Base-by-base conservation (phyloP, 2,329 filamentous ascomycete species). In the Beauveria scarabaeidicola region DNA sequence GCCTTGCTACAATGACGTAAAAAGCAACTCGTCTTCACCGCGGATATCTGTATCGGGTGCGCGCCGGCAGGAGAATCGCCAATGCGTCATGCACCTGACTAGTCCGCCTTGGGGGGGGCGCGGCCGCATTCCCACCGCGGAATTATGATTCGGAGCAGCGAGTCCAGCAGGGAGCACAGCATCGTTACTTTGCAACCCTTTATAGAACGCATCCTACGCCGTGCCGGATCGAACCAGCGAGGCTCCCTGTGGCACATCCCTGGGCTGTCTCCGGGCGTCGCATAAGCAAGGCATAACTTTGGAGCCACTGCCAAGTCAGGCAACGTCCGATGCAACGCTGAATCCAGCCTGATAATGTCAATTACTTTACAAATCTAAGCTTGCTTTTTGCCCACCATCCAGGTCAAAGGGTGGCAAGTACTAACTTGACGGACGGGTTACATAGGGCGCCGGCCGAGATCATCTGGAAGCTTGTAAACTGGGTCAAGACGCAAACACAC, bases 391-490 rank as follows among this genome's bases (percentile, higher is more conserved):
- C 21, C 7, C 6, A 13, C 6, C n/a, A 21, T n/a, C 5, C 6
- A 13, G 19, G 27, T 17, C 15, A 52, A 23, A 9, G 19, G 5
- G 50, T 21, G 40, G 19, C 19, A 52, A n/a, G 3, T 5, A 36
- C 10, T 21, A 21, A 19, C 17, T 17, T 13, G 15, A 25, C 15
- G 17, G 38, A 17, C 36, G 17, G 51, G 38, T 17, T 19, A 13
- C 32, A 43, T n/a, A 13, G 3, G 50, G 36, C 36, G 15, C 38
- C 17, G 21, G 17, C 38, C 17, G 51, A 43, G 38, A 55, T 55
- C 25, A 17, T 46, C 40, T 32, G 52, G 52, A 46, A 55, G 40
- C 41, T 55, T 55, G 52, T 55, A 46, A 46, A 55, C 17, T 46
- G 41, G 52, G 41, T 13, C 52, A 17, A 44, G 7, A 15, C 3